Evolutionary conservation across 2,329 filamentous ascomycete genomes (phyloP).

Genomic region (Rhynchosporium agropyri): DNA sequence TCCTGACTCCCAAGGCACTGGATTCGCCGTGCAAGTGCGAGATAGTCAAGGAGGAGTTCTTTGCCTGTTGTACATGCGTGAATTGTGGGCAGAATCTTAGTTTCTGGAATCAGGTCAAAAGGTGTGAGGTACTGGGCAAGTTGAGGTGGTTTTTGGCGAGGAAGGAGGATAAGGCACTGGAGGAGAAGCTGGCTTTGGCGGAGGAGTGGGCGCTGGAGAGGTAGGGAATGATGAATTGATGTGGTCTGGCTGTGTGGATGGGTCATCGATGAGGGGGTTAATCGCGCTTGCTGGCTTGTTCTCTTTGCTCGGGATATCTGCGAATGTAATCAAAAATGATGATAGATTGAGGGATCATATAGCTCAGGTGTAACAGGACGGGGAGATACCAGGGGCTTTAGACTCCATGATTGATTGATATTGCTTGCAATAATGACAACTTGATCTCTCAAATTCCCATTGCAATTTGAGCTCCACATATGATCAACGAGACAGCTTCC

Average conservation of each 20-base stretch:
- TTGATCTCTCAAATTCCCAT: neutral
- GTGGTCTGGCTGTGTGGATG: neutral
- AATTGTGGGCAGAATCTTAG: conserved; percentile 6
- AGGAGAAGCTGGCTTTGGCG: neutral
- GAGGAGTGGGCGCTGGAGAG: conserved; percentile 12
- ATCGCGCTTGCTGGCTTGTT: neutral
- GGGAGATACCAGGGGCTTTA: conserved; percentile 1
- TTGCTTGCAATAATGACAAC: conserved; percentile 1
- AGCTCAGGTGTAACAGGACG: neutral
- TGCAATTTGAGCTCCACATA: neutral
- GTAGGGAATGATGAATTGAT: neutral
- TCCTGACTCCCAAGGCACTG: conserved; percentile 3
- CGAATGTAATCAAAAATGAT: neutral
- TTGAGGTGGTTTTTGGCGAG: conserved; percentile 16
- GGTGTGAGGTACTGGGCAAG: conserved; percentile 11
- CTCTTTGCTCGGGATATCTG: neutral
- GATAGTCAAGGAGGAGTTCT: conserved; percentile 19
- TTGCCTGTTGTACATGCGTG: conserved; percentile 12
- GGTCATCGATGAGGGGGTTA: neutral
- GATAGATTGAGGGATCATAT: too few species aligned
- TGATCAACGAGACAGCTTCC: neutral
- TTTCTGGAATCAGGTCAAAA: conserved; percentile 18
- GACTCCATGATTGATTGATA: neutral
- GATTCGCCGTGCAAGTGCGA: conserved; percentile 3
- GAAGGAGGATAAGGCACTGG: conserved; percentile 11